Conservation (phyloP, 805 yeast genomes). For the Candida michaelii region DNA sequence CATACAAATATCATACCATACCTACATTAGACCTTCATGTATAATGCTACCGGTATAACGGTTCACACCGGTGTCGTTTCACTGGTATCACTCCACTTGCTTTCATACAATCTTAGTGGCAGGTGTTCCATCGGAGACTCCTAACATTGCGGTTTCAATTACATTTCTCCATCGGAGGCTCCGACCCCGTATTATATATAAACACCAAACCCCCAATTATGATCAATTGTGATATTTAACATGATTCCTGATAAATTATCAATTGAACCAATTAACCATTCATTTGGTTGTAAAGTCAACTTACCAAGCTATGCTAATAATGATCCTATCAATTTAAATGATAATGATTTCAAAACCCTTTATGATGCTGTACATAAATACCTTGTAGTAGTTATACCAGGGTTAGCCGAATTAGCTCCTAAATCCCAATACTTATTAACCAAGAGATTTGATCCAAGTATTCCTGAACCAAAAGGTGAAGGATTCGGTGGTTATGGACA, state of each 20-base stretch:
- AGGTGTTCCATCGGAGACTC: background rate
- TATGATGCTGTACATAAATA: constrained; percentile 65
- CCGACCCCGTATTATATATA: constrained; percentile 6
- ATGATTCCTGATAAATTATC: constrained; percentile 22
- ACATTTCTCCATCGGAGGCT: constrained; percentile 11
- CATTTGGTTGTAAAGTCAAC: constrained; percentile 67
- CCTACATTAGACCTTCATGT: too few species aligned
- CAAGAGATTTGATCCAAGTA: constrained; percentile 72
- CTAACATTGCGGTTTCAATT: background rate
- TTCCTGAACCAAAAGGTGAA: constrained; percentile 39
- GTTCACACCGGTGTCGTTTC: background rate
- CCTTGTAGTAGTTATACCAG: constrained; percentile 73
- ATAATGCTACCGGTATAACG: background rate
- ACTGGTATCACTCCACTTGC: background rate
- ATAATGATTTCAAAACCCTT: constrained; percentile 61
- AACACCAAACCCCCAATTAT: background rate
- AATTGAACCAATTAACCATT: constrained; percentile 50
- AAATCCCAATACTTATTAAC: constrained; percentile 75
- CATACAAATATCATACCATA: too few species aligned
- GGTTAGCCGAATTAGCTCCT: constrained; percentile 67
- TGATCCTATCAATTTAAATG: constrained; percentile 70
- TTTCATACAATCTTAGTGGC: constrained; percentile 1
- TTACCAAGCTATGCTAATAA: constrained; percentile 64
- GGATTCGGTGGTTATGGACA: constrained; percentile 72
- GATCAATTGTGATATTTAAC: background rate